phyloP scores from a whole-genome alignment of 768 basidiomycete species.

The Mycena belliarum region DNA sequence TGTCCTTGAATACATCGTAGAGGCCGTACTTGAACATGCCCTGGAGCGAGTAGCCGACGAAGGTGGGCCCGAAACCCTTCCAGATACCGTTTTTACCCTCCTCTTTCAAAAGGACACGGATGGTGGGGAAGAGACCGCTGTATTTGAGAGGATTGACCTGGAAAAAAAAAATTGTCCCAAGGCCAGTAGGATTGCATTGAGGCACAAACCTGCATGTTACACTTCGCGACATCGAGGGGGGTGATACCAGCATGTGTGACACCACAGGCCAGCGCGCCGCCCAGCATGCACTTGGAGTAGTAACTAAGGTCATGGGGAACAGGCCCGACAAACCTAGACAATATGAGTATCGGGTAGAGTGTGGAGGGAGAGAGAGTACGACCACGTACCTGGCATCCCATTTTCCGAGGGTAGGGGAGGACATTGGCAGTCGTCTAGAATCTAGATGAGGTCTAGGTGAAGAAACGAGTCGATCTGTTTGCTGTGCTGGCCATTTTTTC shows the following conservation, averaged over 20 bases:
- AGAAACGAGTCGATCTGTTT: not conserved
- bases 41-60: constrained; percentile 92
- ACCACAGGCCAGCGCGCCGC: constrained; percentile 86
- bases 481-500: constrained; percentile 4
- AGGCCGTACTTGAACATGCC: constrained; percentile 99
- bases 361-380: not conserved
- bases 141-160: constrained; percentile 80
- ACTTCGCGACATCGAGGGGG: constrained; percentile 86
- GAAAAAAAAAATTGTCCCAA: constrained; percentile 2
- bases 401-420: constrained; percentile 54
- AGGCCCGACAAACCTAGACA: constrained; percentile 61
- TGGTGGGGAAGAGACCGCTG: constrained; percentile 60
- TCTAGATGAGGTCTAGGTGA: constrained; percentile 16
- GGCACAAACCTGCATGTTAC: constrained; percentile 83
- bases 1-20: constrained; percentile 96
- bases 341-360: not conserved
- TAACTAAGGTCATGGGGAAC: constrained; percentile 74
- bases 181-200: not conserved
- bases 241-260: constrained; percentile 87
- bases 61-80: constrained; percentile 93
- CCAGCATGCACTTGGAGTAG: constrained; percentile 86
- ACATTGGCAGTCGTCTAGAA: constrained; percentile 44
- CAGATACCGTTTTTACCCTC: constrained; percentile 86
- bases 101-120: constrained; percentile 70
- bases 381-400: constrained; percentile 70